Conservation (phyloP, 352 stramenopile genomes). For the Blastocystis sp. region DNA sequence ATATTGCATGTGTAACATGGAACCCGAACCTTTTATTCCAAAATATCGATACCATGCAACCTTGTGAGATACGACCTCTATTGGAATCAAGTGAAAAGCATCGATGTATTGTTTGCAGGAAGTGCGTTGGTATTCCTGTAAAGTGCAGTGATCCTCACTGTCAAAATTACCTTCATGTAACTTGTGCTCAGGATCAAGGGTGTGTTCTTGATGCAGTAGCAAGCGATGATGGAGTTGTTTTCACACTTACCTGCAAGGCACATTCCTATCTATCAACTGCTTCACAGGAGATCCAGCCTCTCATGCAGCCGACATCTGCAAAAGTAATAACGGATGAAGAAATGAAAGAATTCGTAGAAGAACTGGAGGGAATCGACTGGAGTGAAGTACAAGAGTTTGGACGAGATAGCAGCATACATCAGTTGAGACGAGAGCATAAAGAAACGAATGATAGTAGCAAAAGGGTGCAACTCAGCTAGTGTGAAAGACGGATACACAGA, state of each 20-base stretch:
- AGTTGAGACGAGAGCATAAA: neutral
- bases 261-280: neutral
- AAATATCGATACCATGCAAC: constrained; percentile 4
- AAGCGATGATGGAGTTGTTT: neutral
- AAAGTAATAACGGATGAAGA: neutral
- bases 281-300: neutral
- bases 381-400: neutral
- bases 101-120: neutral
- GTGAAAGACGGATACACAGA: neutral
- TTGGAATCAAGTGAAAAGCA: neutral
- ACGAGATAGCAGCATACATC: too few species aligned
- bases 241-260: neutral
- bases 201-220: constrained; percentile 8
- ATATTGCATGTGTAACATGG: constrained; percentile 41
- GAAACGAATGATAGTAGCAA: neutral
- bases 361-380: neutral
- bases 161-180: constrained; percentile 9
- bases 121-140: neutral
- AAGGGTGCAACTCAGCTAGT: neutral
- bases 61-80: neutral
- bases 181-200: neutral
- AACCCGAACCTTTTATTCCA: neutral
- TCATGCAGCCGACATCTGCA: neutral
- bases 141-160: neutral
- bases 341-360: neutral